Percentiles rank a stretch among this genome's conserved stretches.
These are phyloP conservation scores for Xylariaceae sp. DNA, from an alignment of 2,329 filamentous ascomycete genomes.

Conservation along the genomic window DNA sequence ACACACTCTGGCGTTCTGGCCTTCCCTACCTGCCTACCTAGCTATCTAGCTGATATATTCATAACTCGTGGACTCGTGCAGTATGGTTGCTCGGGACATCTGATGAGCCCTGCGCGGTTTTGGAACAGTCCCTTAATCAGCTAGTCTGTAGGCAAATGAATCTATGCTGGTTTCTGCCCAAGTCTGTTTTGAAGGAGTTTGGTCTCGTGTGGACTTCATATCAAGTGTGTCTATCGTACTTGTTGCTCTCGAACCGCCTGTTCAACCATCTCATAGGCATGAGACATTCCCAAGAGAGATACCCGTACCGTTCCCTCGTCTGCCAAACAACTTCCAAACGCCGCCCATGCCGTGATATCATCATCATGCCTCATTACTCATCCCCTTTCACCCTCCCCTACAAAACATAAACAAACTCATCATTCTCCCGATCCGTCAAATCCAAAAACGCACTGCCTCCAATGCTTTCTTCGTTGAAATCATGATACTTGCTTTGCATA, in stretches of 20 bases:
- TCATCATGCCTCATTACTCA: neutral
- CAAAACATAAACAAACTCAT: constrained; percentile 51
- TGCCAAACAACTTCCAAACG: too few relatives aligned
- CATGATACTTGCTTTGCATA: constrained; percentile 51
- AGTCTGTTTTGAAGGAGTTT: too few relatives aligned
- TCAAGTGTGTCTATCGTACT: too few relatives aligned
- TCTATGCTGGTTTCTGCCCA: too few relatives aligned
- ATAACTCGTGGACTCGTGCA: neutral
- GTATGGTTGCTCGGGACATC: neutral
- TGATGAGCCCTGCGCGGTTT: neutral
- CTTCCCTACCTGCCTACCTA: neutral
- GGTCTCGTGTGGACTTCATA: too few relatives aligned
- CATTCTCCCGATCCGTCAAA: constrained; percentile 61
- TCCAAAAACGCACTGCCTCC: constrained; percentile 52
- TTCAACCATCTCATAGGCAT: too few relatives aligned
- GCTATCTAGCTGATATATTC: constrained; percentile 7
- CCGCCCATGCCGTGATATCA: neutral
- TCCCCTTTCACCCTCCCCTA: neutral
- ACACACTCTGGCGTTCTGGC: constrained; percentile 1
- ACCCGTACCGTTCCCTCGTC: too few relatives aligned
- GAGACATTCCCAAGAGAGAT: too few relatives aligned
- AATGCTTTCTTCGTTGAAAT: constrained; percentile 34
- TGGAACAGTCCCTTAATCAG: too few relatives aligned
- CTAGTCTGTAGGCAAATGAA: too few relatives aligned
- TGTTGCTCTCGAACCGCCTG: too few relatives aligned